phyloP scores from a whole-genome alignment of 23 red algal species.

The Gracilaria domingensis region DNA sequence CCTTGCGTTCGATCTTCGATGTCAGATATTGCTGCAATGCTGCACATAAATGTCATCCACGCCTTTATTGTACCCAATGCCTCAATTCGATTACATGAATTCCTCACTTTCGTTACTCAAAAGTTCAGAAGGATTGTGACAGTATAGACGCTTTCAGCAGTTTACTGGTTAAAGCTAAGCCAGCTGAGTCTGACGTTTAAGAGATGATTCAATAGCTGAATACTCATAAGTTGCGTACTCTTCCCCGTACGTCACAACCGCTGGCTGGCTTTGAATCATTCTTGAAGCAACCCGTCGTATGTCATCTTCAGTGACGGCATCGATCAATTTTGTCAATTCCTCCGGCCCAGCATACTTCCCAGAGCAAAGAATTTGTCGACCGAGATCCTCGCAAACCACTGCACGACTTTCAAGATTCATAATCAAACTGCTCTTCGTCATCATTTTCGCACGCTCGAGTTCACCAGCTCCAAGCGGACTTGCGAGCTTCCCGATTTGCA shows the following conservation, averaged over 20 bases:
- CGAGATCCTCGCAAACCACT: constrained; percentile 95
- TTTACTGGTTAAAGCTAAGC: not conserved
- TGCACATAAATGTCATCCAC: no score
- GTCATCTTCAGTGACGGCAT: constrained; percentile 85
- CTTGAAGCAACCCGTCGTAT: constrained; percentile 69
- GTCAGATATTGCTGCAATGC: no score
- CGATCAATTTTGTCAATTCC: constrained; percentile 70
- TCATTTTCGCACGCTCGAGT: constrained; percentile 88
- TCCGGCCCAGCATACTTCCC: constrained; percentile 78
- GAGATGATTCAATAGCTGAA: constrained; percentile 67
- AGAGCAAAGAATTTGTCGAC: constrained; percentile 87
- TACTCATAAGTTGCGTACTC: constrained; percentile 83
- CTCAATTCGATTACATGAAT: no score
- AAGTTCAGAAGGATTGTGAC: no score
- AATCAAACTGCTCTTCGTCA: constrained; percentile 88
- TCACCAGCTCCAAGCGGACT: constrained; percentile 60
- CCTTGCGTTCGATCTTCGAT: no score
- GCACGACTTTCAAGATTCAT: constrained; percentile 94
- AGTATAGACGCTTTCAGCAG: no score
- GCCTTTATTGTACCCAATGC: no score
- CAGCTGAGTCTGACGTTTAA: constrained; percentile 58
- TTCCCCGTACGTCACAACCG: constrained; percentile 88
- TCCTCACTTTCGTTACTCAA: no score
- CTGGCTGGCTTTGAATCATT: constrained; percentile 72
- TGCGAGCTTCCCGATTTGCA: constrained; percentile 77